These are phyloP conservation scores for Rehmannia glutinosa DNA, from an alignment of 257 asterid genomes.

Conservation along the genomic window DNA sequence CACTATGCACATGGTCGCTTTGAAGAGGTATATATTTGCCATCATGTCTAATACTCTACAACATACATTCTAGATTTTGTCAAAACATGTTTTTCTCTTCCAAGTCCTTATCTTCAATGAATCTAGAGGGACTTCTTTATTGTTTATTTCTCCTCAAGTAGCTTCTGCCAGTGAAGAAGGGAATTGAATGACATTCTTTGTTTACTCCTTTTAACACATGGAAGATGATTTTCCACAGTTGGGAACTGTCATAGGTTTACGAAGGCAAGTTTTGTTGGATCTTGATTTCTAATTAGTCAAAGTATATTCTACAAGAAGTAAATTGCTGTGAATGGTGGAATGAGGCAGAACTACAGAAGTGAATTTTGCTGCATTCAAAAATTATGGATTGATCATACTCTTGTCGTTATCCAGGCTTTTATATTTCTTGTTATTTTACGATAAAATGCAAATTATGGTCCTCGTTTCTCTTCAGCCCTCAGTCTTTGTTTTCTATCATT, in stretches of 20 bases:
- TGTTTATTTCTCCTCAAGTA: neutral
- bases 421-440: no score
- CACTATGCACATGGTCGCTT: slow-evolving; percentile 58
- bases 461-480: neutral
- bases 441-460: slow-evolving; percentile 1
- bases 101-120: neutral
- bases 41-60: slow-evolving; percentile 1
- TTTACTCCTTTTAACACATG: neutral
- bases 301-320: no score
- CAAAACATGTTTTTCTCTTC: neutral
- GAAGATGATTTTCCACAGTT: neutral
- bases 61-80: neutral
- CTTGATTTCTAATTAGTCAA: no score
- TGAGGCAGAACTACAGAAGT: no score
- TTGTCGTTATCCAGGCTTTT: no score
- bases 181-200: neutral
- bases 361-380: no score
- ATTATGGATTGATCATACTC: no score
- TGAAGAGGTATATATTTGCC: slow-evolving; percentile 53
- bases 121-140: neutral
- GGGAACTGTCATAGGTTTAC: no score
- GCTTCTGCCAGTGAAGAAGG: neutral
- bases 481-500: neutral
- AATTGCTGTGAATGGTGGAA: no score
- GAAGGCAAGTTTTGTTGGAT: no score